These are phyloP conservation scores for Dryadomyces sulphureus DNA, from an alignment of 2,329 filamentous ascomycete genomes.

Conservation along the genomic window DNA sequence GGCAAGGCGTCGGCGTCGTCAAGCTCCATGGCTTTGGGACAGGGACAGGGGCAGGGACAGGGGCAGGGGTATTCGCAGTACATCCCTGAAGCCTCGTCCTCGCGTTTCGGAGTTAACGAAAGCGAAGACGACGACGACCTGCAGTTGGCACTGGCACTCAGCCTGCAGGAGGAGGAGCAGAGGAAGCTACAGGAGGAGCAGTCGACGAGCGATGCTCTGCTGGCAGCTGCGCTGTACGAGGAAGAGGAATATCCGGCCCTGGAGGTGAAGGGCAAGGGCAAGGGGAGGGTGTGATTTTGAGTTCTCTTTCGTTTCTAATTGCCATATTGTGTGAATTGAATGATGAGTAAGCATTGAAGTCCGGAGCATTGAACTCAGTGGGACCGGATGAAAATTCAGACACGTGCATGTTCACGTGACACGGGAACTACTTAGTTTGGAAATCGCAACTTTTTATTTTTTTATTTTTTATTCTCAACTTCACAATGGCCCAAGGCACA, in stretches of 20 bases:
- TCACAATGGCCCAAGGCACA: conserved; percentile 39
- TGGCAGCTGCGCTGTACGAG: conserved; percentile 12
- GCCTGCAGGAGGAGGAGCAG: conserved; percentile 38
- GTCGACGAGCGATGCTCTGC: conserved; percentile 8
- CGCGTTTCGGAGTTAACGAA: conserved; percentile 11
- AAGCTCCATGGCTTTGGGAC: conserved; percentile 6
- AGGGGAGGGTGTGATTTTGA: conserved; percentile 4
- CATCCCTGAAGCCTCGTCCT: too few relatives aligned
- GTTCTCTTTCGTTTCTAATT: not conserved
- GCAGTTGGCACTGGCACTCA: conserved; percentile 44
- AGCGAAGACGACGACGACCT: conserved; percentile 40
- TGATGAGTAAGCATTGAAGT: too few relatives aligned
- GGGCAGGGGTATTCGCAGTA: not conserved
- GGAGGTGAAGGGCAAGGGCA: conserved; percentile 19
- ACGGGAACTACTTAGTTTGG: too few relatives aligned
- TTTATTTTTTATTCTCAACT: too few relatives aligned
- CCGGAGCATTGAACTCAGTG: too few relatives aligned
- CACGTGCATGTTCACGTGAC: too few relatives aligned
- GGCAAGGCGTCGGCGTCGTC: not conserved
- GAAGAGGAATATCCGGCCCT: conserved; percentile 18
- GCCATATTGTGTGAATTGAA: not conserved
- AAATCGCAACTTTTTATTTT: too few relatives aligned
- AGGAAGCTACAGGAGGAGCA: conserved; percentile 12
- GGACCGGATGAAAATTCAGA: too few relatives aligned
- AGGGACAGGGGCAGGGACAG: not conserved